A percentile compares a stretch with the other conserved stretches of the same genome.
These are phyloP conservation scores for Apiotrichum porosum DNA, from an alignment of 1,284 basidiomycete species.

Conservation along the genomic window DNA sequence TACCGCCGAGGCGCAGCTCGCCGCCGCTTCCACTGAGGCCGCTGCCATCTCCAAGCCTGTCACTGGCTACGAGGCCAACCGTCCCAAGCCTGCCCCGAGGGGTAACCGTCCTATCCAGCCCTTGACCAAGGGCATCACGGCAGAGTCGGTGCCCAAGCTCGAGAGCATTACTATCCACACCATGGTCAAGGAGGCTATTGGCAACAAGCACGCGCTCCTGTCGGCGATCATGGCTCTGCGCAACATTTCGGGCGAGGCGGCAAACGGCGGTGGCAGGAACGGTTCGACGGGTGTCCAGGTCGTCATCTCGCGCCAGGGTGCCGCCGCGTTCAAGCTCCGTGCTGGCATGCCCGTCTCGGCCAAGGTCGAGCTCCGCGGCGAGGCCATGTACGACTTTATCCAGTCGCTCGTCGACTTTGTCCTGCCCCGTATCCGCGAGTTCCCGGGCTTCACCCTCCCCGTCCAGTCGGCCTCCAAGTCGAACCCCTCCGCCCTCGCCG, in stretches of 20 bases:
- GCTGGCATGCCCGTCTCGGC: slow-evolving; percentile 77
- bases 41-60: slow-evolving; percentile 24
- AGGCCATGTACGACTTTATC: slow-evolving; percentile 91
- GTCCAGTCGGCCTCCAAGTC: slow-evolving; percentile 52
- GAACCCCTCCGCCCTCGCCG: slow-evolving; percentile 71
- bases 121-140: slow-evolving; percentile 52
- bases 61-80: slow-evolving; percentile 48
- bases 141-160: slow-evolving; percentile 66
- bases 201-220: slow-evolving; percentile 71
- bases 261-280: slow-evolving; percentile 62
- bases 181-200: slow-evolving; percentile 73
- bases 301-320: slow-evolving; percentile 68
- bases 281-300: slow-evolving; percentile 74
- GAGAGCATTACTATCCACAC: slow-evolving; percentile 81
- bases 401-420: slow-evolving; percentile 88
- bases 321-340: slow-evolving; percentile 78
- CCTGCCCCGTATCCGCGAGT: slow-evolving; percentile 85
- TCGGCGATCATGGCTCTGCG: slow-evolving; percentile 80
- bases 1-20: slow-evolving; percentile 7
- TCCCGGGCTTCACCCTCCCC: slow-evolving; percentile 74
- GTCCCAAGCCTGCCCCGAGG: slow-evolving; percentile 37
- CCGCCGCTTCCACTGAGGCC: not conserved
- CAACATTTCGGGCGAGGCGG: slow-evolving; percentile 78
- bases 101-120: slow-evolving; percentile 44
- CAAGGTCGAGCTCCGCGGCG: slow-evolving; percentile 83